These are phyloP conservation scores for Penicillium chermesinum DNA, from an alignment of 495 filamentous ascomycete species.

Conservation along the genomic window DNA sequence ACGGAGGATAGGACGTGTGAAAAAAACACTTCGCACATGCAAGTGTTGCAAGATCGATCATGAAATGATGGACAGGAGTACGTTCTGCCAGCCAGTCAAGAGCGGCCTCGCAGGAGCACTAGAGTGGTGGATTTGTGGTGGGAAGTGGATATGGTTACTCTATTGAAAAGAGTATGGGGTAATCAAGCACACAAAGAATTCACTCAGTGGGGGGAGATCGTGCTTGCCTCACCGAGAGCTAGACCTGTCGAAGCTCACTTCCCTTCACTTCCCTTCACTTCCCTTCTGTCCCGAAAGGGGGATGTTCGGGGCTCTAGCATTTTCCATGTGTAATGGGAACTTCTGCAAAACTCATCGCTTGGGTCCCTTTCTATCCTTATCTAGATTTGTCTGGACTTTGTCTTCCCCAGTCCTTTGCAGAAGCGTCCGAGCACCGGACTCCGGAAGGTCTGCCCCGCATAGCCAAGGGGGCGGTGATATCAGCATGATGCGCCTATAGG, in stretches of 20 bases:
- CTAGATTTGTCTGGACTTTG: no score
- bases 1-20: no score
- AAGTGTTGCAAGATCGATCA: neutral
- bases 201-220: constrained; percentile 4
- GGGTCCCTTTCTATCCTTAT: neutral
- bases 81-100: constrained; percentile 1
- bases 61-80: constrained; percentile 2
- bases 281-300: no score
- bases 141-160: constrained; percentile 11
- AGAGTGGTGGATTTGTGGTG: neutral
- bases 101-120: neutral
- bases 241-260: constrained; percentile 11
- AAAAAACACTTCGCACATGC: neutral
- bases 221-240: constrained; percentile 22
- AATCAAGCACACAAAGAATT: constrained; percentile 8
- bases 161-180: constrained; percentile 19
- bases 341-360: neutral
- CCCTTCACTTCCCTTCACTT: no score
- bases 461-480: constrained; percentile 33
- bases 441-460: constrained; percentile 36
- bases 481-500: constrained; percentile 28
- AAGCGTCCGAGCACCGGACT: constrained; percentile 14
- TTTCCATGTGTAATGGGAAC: neutral
- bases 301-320: no score
- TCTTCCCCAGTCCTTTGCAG: neutral